A percentile compares a stretch with the other conserved stretches of the same genome.
Evolutionary conservation across 768 basidiomycete genomes (phyloP).

Genomic region (Naganishia kalamii): DNA sequence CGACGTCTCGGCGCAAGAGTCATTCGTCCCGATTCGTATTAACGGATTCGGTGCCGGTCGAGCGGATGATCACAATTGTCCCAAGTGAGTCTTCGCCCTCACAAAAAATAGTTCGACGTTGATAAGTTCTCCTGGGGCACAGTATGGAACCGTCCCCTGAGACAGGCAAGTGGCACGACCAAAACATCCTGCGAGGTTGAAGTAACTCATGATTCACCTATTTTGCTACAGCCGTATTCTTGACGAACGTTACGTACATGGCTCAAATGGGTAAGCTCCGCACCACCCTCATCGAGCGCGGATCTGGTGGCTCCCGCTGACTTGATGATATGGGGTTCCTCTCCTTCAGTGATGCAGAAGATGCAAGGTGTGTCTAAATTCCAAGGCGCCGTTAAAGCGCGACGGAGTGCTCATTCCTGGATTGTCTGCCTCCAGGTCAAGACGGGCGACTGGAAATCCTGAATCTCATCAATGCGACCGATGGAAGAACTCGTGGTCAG

Average conservation of each 20-base stretch:
- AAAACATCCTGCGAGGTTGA: neutral
- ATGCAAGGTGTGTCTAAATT: conserved; percentile 7
- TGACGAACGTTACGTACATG: conserved; percentile 6
- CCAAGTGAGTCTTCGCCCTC: neutral
- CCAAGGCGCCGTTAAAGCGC: neutral
- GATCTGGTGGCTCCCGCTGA: neutral
- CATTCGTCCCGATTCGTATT: neutral
- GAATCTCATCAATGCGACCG: neutral
- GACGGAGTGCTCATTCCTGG: neutral
- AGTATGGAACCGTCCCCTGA: neutral
- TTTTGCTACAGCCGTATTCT: neutral
- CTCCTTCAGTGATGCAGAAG: neutral
- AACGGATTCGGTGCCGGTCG: neutral
- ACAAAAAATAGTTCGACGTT: neutral
- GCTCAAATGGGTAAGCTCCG: neutral
- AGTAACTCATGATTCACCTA: neutral
- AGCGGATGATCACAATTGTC: neutral
- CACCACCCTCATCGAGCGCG: neutral
- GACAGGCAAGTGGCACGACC: neutral
- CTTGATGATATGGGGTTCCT: neutral
- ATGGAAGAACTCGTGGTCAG: neutral
- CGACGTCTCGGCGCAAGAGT: neutral
- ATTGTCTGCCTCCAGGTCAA: neutral
- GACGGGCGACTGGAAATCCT: conserved; percentile 13
- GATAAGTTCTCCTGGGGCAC: too few relatives aligned